Base-by-base conservation (phyloP, 1,139 yeast species). In the Maudiozyma humilis region DNA sequence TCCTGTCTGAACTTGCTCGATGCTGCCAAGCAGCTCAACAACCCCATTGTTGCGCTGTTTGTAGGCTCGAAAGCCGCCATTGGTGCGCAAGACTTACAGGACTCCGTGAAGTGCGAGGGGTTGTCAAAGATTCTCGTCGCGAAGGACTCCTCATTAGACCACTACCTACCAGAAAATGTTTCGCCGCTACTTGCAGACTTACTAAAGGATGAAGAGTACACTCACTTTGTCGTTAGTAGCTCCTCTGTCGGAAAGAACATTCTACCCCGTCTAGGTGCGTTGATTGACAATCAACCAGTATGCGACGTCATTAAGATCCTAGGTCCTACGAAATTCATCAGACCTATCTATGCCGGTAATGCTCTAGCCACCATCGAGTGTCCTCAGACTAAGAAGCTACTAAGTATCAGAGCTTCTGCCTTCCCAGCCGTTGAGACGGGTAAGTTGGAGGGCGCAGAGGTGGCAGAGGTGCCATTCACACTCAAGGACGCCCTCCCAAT, bases 301-400 rank as follows among this genome's bases (percentile, higher is more conserved):
- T 78, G 89, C 32, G 97, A 91, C 59, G 74, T 91, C 47, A 75
- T 75, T 52, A 76, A 77, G 58, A 81, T 91, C 37, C 75, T 75
- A 51, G 71, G 78, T 43, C 72, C 76, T 23, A 75, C 75, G 49
- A 85, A 95, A 5, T 91, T 91, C 66, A 79, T 81, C 32, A 81
- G 97, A 62, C 97, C 97, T 41, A 87, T 91, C 41, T 91, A 87
- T 62, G 98, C 98, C 30, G 98, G 98, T 41, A 91, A 91, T 64
- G 95, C 94, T 2, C 70, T 87, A 51, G 78, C 87, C 34, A 88
- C 96, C 4, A 87, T 91, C 46, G 77, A 81, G 64, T 71, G 87
- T 32, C 70, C 65, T 27, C 96, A 89, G 57, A 62, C 72, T 8
- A 68, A 77, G 51, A 73, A 85, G 45, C 68, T 91, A 49, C 69